Percentiles rank a stretch among this genome's conserved stretches.
Evolutionary conservation across 257 asterid species (phyloP).

Genomic region (Solanum tacnaense): DNA sequence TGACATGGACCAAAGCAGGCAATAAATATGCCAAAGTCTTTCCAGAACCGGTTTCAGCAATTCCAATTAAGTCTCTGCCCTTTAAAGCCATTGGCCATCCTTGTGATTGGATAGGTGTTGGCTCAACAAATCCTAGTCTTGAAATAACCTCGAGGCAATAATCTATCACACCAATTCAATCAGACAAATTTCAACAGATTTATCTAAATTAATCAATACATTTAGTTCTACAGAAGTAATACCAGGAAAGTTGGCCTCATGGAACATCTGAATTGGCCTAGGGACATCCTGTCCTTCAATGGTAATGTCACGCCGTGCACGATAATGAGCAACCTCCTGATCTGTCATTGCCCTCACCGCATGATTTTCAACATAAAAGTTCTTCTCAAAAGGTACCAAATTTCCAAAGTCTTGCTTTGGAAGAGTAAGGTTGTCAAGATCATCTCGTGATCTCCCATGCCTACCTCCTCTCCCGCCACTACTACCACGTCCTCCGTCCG

Average conservation of each 20-base stretch:
- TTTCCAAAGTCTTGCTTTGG: constrained; percentile 74
- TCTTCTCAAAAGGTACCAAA: constrained; percentile 68
- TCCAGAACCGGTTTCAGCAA: constrained; percentile 97
- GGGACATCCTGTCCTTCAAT: constrained; percentile 76
- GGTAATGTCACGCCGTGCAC: constrained; percentile 63
- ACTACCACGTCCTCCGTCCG: constrained; percentile 26
- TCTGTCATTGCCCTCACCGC: constrained; percentile 69
- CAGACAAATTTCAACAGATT: neutral
- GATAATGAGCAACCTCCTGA: constrained; percentile 56
- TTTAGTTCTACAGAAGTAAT: neutral
- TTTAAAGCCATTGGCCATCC: constrained; percentile 98
- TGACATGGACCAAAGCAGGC: constrained; percentile 82
- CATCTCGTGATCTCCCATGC: constrained; percentile 42
- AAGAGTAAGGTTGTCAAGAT: constrained; percentile 54
- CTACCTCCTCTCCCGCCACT: constrained; percentile 41
- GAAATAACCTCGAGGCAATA: constrained; percentile 76
- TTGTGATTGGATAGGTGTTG: constrained; percentile 87
- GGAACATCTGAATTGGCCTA: constrained; percentile 70
- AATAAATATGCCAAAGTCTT: constrained; percentile 78
- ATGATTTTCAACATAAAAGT: constrained; percentile 66
- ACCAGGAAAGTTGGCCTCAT: constrained; percentile 86
- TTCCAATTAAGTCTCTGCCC: constrained; percentile 86
- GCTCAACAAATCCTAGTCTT: constrained; percentile 74
- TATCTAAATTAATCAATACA: neutral
- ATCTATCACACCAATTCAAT: constrained; percentile 31